phyloP scores from a whole-genome alignment of 495 filamentous ascomycete species.

The Aspergillus asperescens region DNA sequence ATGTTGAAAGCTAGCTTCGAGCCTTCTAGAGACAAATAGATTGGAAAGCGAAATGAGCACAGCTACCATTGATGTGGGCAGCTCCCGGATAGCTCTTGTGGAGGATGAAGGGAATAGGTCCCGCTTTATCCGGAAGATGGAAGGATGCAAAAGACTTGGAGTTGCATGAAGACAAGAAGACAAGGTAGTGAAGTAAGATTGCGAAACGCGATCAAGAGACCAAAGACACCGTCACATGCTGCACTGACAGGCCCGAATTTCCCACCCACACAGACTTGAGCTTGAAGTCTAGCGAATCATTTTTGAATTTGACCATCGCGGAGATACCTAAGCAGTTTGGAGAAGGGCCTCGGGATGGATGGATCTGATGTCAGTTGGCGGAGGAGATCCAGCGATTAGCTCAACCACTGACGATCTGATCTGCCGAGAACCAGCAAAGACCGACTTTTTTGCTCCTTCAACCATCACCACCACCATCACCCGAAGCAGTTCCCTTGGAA shows the following conservation, averaged over 20 bases:
- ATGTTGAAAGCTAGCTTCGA: background rate
- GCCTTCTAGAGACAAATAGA: background rate
- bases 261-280: too few relatives aligned
- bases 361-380: background rate
- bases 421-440: conserved; percentile 6
- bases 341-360: background rate
- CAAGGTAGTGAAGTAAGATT: too few relatives aligned
- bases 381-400: background rate
- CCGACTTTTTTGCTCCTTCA: conserved; percentile 2
- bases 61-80: background rate
- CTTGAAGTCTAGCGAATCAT: too few relatives aligned
- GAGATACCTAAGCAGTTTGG: too few relatives aligned
- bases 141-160: too few relatives aligned
- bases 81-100: background rate
- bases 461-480: background rate
- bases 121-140: too few relatives aligned
- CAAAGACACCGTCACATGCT: too few relatives aligned
- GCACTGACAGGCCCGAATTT: too few relatives aligned
- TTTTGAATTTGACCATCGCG: background rate
- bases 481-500: background rate
- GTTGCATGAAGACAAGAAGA: background rate
- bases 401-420: conserved; percentile 1
- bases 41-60: background rate
- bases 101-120: too few relatives aligned
- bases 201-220: too few relatives aligned